These are phyloP conservation scores for Drosera spatulata DNA, from an alignment of 179 eudicot genomes.

Conservation along the genomic window DNA sequence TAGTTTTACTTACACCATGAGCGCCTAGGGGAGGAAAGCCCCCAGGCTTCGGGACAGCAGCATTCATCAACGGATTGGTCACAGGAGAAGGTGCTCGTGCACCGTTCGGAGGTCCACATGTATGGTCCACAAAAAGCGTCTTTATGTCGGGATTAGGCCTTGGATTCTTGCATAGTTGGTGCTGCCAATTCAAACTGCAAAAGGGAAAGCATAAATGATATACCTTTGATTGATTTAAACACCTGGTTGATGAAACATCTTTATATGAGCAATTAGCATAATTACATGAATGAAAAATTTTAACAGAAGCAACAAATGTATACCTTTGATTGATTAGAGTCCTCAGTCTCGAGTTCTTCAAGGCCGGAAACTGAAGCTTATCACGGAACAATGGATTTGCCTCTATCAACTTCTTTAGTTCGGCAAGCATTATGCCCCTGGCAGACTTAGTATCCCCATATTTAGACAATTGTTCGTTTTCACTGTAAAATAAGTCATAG, in stretches of 20 bases:
- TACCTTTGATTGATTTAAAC: no score
- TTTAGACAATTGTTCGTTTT: conserved; percentile 42
- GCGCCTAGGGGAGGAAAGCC: conserved; percentile 73
- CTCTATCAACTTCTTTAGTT: no score
- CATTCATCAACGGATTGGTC: conserved; percentile 43
- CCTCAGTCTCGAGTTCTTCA: conserved; percentile 37
- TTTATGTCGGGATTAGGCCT: conserved; percentile 68
- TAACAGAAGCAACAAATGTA: background rate
- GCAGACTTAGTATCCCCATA: conserved; percentile 31
- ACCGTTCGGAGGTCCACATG: conserved; percentile 87
- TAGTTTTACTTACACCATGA: conserved; percentile 60
- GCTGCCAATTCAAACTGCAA: conserved; percentile 90
- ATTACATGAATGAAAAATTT: no score
- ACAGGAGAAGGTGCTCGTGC: conserved; percentile 30
- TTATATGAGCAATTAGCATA: no score
- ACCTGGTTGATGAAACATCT: no score
- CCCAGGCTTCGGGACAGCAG: conserved; percentile 52
- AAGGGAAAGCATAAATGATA: background rate
- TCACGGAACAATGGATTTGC: conserved; percentile 37
- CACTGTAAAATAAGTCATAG: conserved; percentile 18
- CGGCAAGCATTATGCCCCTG: no score
- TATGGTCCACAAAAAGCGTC: conserved; percentile 79
- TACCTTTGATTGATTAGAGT: conserved; percentile 44
- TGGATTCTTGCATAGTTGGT: conserved; percentile 29
- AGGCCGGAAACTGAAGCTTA: conserved; percentile 34